Conservation (phyloP, 371 early-diverging fungal genomes). For the Mucor velutinosus region DNA sequence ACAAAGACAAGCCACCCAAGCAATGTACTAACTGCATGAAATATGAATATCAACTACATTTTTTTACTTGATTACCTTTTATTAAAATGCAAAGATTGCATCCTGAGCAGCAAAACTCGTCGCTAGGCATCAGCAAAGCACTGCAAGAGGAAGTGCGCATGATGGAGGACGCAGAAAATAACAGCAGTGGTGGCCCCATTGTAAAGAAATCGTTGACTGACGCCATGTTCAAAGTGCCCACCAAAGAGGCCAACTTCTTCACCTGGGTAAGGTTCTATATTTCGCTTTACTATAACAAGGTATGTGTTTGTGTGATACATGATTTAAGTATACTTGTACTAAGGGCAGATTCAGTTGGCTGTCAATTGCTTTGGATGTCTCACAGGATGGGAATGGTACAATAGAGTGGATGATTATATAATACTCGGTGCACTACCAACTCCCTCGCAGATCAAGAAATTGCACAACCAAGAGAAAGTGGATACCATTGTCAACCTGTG, state of each 20-base stretch:
- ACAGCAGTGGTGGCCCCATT: conserved; percentile 4
- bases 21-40: background rate
- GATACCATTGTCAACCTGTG: conserved; percentile 43
- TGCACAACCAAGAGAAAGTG: conserved; percentile 33
- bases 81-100: conserved; percentile 18
- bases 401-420: conserved; percentile 39
- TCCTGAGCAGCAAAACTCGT: conserved; percentile 35
- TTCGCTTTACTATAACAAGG: conserved; percentile 49
- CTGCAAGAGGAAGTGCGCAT: conserved; percentile 21
- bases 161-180: conserved; percentile 8
- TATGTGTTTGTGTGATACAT: background rate
- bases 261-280: conserved; percentile 42
- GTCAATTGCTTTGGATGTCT: conserved; percentile 46
- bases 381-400: conserved; percentile 52
- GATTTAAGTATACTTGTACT: no score
- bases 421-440: conserved; percentile 52
- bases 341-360: conserved; percentile 23
- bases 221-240: conserved; percentile 34
- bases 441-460: conserved; percentile 35
- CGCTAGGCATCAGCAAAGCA: conserved; percentile 45
- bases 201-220: conserved; percentile 25
- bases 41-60: conserved; percentile 1
- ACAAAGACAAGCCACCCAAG: background rate
- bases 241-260: conserved; percentile 24
- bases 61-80: conserved; percentile 6